A percentile compares a stretch with the other conserved stretches of the same genome.
Evolutionary conservation across 2,329 filamentous ascomycete genomes (phyloP).

Genomic region (Colletotrichum simmondsii): DNA sequence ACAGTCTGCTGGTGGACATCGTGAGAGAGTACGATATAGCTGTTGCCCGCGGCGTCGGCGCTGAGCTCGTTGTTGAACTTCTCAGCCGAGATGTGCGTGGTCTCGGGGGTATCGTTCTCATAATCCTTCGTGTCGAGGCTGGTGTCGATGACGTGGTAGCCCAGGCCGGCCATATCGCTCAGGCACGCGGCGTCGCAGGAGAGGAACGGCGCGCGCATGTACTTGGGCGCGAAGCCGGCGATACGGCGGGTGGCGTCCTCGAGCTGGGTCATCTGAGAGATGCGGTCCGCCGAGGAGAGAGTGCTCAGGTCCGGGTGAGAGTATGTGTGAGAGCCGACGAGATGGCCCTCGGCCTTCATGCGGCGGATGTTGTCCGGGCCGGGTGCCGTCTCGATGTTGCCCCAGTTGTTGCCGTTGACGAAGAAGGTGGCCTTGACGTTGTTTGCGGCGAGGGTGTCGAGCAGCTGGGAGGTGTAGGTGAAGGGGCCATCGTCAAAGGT

Average conservation of each 20-base stretch:
- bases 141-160: conserved; percentile 67
- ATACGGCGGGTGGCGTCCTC: conserved; percentile 57
- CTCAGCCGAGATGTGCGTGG: conserved; percentile 59
- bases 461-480: conserved; percentile 51
- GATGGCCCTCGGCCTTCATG: conserved; percentile 55
- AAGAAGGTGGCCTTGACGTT: conserved; percentile 53
- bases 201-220: conserved; percentile 58
- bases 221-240: conserved; percentile 53
- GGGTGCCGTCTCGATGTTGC: conserved; percentile 52
- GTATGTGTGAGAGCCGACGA: conserved; percentile 52
- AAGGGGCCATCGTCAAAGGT: conserved; percentile 61
- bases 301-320: conserved; percentile 55
- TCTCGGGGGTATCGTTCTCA: conserved; percentile 59
- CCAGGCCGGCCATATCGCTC: conserved; percentile 44
- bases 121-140: conserved; percentile 72
- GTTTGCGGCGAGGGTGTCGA: conserved; percentile 48
- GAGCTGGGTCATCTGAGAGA: conserved; percentile 54
- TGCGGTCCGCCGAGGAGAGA: conserved; percentile 46
- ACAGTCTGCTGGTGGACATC: conserved; percentile 57
- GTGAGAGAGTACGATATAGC: conserved; percentile 64
- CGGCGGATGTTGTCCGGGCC: conserved; percentile 50
- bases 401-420: conserved; percentile 53
- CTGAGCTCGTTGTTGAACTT: conserved; percentile 43
- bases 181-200: conserved; percentile 47
- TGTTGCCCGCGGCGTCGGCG: conserved; percentile 34